phyloP scores from a whole-genome alignment of 2,329 filamentous ascomycete genomes.

The Septoria petroselini region DNA sequence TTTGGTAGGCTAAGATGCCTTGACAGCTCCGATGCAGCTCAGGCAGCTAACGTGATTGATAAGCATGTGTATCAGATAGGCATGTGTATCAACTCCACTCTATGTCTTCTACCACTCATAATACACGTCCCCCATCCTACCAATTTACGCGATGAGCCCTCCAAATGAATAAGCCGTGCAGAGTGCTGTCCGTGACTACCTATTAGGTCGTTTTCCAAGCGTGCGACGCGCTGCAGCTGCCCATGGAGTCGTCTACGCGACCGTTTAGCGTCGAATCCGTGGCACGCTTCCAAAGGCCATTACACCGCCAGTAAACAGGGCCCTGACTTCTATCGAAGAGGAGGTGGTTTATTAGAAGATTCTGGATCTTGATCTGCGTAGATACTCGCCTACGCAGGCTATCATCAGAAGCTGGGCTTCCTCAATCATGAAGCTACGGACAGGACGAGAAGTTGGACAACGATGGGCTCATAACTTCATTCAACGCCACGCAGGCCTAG shows the following conservation, averaged over 20 bases:
- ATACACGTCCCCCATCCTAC: too few relatives aligned
- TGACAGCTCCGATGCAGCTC: conserved; percentile 7
- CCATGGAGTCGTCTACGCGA: background rate
- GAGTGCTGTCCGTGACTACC: background rate
- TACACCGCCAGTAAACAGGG: background rate
- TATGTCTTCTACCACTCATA: too few relatives aligned
- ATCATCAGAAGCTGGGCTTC: background rate
- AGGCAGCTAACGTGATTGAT: too few relatives aligned
- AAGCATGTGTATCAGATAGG: too few relatives aligned
- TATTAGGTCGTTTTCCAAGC: background rate
- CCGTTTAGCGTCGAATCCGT: background rate
- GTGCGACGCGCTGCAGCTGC: background rate
- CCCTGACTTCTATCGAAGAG: background rate
- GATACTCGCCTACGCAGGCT: background rate
- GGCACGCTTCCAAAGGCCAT: background rate
- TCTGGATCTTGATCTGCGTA: background rate
- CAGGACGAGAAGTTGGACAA: background rate
- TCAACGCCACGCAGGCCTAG: background rate
- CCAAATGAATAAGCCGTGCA: too few relatives aligned
- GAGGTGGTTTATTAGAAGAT: background rate
- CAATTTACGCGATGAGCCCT: too few relatives aligned
- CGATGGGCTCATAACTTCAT: background rate
- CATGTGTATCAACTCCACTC: too few relatives aligned
- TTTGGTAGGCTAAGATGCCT: background rate
- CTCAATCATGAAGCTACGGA: background rate